Conservation (phyloP, 176 grass and related monocot species). For the Aegilops longissima region DNA sequence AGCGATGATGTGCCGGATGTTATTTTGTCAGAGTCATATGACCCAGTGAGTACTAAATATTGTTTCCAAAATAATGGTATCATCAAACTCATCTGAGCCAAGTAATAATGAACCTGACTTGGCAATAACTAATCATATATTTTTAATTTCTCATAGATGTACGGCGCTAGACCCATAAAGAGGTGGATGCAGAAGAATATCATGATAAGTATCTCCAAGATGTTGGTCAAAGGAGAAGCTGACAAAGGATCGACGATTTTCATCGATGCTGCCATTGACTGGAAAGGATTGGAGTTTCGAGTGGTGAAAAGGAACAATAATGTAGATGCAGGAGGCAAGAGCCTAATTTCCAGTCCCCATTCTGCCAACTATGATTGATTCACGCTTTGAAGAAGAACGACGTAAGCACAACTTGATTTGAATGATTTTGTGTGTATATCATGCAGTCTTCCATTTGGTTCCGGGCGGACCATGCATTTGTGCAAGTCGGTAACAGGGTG, state of each 20-base stretch:
- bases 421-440: too few relatives aligned
- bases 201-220: background rate
- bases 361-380: too few relatives aligned
- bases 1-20: background rate
- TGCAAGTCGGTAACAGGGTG: too few relatives aligned
- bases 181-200: conserved; percentile 1
- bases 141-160: background rate
- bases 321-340: too few relatives aligned
- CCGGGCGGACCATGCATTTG: too few relatives aligned
- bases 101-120: too few relatives aligned
- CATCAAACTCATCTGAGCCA: background rate
- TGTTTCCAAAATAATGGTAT: background rate
- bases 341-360: too few relatives aligned
- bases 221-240: background rate
- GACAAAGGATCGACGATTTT: background rate
- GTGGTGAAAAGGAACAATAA: background rate
- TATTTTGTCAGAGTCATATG: background rate
- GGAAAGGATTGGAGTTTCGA: background rate
- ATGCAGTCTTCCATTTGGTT: too few relatives aligned
- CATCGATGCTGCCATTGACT: background rate
- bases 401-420: too few relatives aligned
- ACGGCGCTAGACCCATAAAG: background rate
- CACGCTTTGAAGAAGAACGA: too few relatives aligned
- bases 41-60: background rate
- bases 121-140: background rate